phyloP scores from a whole-genome alignment of 805 yeast genomes.

The Nakazawaea peltata region DNA sequence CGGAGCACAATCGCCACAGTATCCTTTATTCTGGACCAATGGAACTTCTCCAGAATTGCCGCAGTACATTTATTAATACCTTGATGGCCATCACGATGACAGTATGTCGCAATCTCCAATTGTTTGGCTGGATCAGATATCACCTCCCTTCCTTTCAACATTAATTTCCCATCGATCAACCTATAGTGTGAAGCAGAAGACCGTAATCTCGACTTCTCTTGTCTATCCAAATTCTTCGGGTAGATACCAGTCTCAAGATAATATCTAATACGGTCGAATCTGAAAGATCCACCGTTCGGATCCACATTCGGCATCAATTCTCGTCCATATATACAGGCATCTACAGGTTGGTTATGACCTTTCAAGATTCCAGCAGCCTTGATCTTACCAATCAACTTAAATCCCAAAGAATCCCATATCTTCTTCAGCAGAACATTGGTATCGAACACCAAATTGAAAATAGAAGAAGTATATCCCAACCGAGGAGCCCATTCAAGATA shows the following conservation, averaged over 20 bases:
- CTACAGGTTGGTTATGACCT: conserved; percentile 79
- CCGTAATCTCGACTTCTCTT: conserved; percentile 82
- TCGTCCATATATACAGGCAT: conserved; percentile 78
- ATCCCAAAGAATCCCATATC: conserved; percentile 69
- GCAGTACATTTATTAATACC: conserved; percentile 89
- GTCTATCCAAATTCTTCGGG: conserved; percentile 75
- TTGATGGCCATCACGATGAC: conserved; percentile 65
- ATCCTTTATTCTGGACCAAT: conserved; percentile 87
- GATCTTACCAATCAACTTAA: conserved; percentile 70
- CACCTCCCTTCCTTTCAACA: conserved; percentile 78
- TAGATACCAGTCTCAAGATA: conserved; percentile 81
- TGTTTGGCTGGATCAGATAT: conserved; percentile 70
- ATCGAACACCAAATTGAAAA: conserved; percentile 83
- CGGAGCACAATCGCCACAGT: conserved; percentile 76
- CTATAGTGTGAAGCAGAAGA: conserved; percentile 74
- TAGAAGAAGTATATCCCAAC: conserved; percentile 77
- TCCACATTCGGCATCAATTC: conserved; percentile 55
- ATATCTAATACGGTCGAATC: conserved; percentile 70
- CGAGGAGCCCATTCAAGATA: conserved; percentile 87
- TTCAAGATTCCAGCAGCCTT: conserved; percentile 85
- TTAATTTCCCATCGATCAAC: conserved; percentile 61
- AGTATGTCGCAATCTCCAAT: conserved; percentile 59
- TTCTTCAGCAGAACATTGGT: conserved; percentile 77
- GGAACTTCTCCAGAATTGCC: conserved; percentile 67
- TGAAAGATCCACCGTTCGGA: conserved; percentile 40